Evolutionary conservation across 1,284 basidiomycete genomes (phyloP).

Genomic region (Ceratobasidium sp.): DNA sequence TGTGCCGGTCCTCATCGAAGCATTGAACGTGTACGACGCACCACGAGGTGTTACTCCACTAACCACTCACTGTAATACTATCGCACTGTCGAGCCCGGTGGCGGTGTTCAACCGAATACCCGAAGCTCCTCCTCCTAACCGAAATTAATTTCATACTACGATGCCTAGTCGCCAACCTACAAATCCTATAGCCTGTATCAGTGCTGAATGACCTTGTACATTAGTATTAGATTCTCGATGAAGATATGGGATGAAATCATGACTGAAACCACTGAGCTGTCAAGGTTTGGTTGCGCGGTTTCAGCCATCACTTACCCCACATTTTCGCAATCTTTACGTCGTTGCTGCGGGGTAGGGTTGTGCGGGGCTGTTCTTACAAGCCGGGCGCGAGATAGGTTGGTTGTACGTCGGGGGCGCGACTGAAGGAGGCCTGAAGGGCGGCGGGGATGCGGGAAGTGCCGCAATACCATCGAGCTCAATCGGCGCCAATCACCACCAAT

Average conservation of each 20-base stretch:
- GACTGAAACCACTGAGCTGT: background rate
- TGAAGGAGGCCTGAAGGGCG: background rate
- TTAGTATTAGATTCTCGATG: too few relatives aligned
- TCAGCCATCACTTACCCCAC: conserved; percentile 27
- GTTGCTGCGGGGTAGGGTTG: background rate
- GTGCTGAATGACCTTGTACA: too few relatives aligned
- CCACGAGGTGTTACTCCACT: too few relatives aligned
- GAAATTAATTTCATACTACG: too few relatives aligned
- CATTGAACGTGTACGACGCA: too few relatives aligned
- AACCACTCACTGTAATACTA: too few relatives aligned
- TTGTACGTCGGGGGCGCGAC: background rate
- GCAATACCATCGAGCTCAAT: conserved; percentile 29
- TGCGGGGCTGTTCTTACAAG: background rate
- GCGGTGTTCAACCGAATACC: too few relatives aligned
- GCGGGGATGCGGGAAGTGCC: background rate
- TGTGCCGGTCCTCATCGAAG: too few relatives aligned
- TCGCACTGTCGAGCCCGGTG: too few relatives aligned
- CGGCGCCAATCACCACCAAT: conserved; percentile 14
- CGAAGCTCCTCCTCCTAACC: too few relatives aligned
- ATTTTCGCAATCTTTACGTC: conserved; percentile 29
- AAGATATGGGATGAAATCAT: background rate
- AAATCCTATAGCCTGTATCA: too few relatives aligned
- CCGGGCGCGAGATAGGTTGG: background rate
- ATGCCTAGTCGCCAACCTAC: too few relatives aligned
- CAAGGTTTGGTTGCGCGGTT: conserved; percentile 18